These are phyloP conservation scores for Lactifluus rugatus DNA, from an alignment of 768 basidiomycete genomes.

Conservation along the genomic window DNA sequence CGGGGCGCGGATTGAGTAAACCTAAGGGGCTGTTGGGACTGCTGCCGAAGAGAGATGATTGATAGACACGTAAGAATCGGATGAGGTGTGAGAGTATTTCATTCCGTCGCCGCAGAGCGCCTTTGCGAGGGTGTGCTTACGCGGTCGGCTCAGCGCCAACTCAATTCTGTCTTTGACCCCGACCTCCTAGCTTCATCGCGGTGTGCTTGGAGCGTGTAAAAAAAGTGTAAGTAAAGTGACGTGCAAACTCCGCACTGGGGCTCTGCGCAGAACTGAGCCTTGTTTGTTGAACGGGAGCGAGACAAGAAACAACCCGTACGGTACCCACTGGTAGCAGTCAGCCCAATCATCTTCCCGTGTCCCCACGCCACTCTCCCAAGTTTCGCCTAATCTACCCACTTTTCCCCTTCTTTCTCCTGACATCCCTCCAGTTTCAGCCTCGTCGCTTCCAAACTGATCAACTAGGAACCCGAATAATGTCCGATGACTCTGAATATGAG, in stretches of 20 bases:
- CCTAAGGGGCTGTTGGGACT: neutral
- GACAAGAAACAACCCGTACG: neutral
- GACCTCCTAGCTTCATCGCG: neutral
- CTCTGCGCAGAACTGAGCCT: neutral
- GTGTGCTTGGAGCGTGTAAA: neutral
- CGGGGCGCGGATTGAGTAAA: neutral
- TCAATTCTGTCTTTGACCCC: neutral
- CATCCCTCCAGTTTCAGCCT: neutral
- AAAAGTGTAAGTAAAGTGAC: neutral
- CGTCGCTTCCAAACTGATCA: neutral
- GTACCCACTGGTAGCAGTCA: too few species aligned
- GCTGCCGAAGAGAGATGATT: neutral
- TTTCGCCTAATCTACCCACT: neutral
- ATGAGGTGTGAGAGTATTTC: neutral
- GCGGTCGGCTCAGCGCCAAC: neutral
- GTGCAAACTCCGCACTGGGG: neutral
- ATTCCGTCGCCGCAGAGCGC: neutral
- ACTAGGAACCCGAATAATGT: conserved; percentile 26
- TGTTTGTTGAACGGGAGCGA: neutral
- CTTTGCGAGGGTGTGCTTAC: neutral
- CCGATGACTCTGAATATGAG: conserved; percentile 55
- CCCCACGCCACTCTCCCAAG: neutral
- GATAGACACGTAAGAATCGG: neutral
- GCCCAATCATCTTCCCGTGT: neutral
- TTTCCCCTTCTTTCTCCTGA: neutral